Conservation (phyloP, 345 rosid genomes). For the Ceriops tagal region DNA sequence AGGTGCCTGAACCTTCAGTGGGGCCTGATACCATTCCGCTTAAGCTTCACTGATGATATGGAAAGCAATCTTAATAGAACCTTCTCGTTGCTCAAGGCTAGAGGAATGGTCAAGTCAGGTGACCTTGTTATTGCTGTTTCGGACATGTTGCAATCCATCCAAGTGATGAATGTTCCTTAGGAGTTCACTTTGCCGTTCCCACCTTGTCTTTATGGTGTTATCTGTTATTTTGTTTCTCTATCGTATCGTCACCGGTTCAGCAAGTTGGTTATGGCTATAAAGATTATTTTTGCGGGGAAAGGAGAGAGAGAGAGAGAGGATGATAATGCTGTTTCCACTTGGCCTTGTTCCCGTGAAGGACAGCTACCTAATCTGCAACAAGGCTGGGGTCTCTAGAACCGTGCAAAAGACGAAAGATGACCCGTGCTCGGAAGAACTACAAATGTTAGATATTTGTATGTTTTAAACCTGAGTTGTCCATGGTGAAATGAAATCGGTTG, state of each 20-base stretch:
- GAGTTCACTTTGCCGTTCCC: not conserved
- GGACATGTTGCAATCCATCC: conserved; percentile 93
- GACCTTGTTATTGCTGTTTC: conserved; percentile 95
- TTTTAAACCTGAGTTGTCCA: too few relatives aligned
- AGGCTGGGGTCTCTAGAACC: not conserved
- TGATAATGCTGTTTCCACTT: not conserved
- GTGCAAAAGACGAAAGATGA: too few relatives aligned
- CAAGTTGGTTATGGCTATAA: conserved; percentile 21
- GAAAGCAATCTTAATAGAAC: conserved; percentile 87
- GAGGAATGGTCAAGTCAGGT: conserved; percentile 99
- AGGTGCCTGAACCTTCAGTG: conserved; percentile 92
- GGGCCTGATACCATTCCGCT: conserved; percentile 98
- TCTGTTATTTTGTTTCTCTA: conserved; percentile 3
- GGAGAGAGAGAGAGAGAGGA: not conserved
- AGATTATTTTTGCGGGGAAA: conserved; percentile 9
- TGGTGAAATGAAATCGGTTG: too few relatives aligned
- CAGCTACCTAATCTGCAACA: not conserved
- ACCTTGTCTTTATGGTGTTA: conserved; percentile 6
- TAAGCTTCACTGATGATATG: conserved; percentile 93
- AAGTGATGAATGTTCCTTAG: conserved; percentile 84
- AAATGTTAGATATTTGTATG: too few relatives aligned
- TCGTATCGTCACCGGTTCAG: conserved; percentile 4
- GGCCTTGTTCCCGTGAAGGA: not conserved
- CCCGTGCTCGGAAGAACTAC: too few relatives aligned
- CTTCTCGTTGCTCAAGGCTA: conserved; percentile 84